Evolutionary conservation across 768 basidiomycete genomes (phyloP).

Genomic region (Leccinum subgranulosum): DNA sequence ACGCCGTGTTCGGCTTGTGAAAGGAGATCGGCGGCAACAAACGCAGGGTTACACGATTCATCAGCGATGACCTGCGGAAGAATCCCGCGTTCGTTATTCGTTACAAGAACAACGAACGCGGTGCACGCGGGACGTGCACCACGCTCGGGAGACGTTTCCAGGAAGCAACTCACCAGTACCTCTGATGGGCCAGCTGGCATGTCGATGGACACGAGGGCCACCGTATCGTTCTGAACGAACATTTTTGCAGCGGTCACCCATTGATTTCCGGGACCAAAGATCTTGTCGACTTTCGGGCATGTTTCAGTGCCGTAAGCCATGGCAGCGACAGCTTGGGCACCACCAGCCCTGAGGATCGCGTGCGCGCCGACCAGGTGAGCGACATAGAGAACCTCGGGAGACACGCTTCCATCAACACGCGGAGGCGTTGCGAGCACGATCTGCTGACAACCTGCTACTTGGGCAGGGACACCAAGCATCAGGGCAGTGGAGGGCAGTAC

Average conservation of each 20-base stretch:
- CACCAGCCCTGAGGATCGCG: slow-evolving; percentile 90
- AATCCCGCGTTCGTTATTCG: slow-evolving; percentile 30
- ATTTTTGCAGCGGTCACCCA: slow-evolving; percentile 99
- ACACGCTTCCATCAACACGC: slow-evolving; percentile 85
- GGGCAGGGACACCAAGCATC: slow-evolving; percentile 97
- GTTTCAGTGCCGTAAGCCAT: slow-evolving; percentile 95
- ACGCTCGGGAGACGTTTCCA: slow-evolving; percentile 43
- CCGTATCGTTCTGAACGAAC: slow-evolving; percentile 98
- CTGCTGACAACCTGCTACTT: slow-evolving; percentile 91
- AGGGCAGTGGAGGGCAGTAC: slow-evolving; percentile 94
- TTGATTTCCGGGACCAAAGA: slow-evolving; percentile 98
- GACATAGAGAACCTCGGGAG: slow-evolving; percentile 97
- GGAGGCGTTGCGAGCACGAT: slow-evolving; percentile 98
- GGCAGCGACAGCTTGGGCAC: slow-evolving; percentile 94
- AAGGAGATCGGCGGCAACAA: slow-evolving; percentile 94
- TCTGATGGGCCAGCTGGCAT: slow-evolving; percentile 99
- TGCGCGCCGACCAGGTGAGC: slow-evolving; percentile 89
- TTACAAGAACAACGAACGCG: slow-evolving; percentile 38
- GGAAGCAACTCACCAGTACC: slow-evolving; percentile 66
- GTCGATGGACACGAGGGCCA: slow-evolving; percentile 94
- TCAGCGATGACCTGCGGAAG: slow-evolving; percentile 85
- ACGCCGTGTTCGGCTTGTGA: slow-evolving; percentile 98
- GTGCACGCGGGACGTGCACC: slow-evolving; percentile 55
- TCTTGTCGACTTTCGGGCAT: slow-evolving; percentile 98
- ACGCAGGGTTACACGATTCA: slow-evolving; percentile 76